Evolutionary conservation across 108 stramenopile genomes (phyloP).

Genomic region (Skeletonema costatum): DNA sequence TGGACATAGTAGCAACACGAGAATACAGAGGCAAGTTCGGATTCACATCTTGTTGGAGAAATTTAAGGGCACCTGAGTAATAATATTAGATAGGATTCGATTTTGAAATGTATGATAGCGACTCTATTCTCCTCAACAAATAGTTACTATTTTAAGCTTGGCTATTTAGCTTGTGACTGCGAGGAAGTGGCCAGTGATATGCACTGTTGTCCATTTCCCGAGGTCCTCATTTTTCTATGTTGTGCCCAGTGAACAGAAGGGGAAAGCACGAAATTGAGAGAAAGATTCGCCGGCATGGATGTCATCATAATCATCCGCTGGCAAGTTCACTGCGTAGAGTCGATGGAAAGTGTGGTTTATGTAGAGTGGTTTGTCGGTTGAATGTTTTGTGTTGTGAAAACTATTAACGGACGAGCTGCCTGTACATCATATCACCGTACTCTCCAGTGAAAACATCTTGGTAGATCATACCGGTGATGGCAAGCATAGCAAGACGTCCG

Average conservation of each 20-base stretch:
- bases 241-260: neutral
- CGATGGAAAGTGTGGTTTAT: neutral
- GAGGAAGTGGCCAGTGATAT: neutral
- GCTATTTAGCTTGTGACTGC: neutral
- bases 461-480: conserved; percentile 87
- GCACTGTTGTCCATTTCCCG: neutral
- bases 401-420: conserved; percentile 55
- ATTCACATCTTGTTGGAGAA: neutral
- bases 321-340: neutral
- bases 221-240: neutral
- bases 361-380: neutral
- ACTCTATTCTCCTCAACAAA: neutral
- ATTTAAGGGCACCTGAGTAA: neutral
- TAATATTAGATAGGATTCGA: no score
- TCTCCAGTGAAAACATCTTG: conserved; percentile 82
- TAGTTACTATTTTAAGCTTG: neutral
- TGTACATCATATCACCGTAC: conserved; percentile 91
- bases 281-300: neutral
- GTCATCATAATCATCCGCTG: neutral
- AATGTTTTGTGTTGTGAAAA: neutral
- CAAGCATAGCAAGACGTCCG: conserved; percentile 96
- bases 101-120: neutral
- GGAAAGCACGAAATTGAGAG: conserved; percentile 2
- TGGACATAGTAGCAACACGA: neutral
- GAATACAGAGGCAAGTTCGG: neutral